A percentile compares a stretch with the other conserved stretches of the same genome.
These are phyloP conservation scores for Stephania japonica DNA, from an alignment of 164 flowering plant species.

Conservation along the genomic window DNA sequence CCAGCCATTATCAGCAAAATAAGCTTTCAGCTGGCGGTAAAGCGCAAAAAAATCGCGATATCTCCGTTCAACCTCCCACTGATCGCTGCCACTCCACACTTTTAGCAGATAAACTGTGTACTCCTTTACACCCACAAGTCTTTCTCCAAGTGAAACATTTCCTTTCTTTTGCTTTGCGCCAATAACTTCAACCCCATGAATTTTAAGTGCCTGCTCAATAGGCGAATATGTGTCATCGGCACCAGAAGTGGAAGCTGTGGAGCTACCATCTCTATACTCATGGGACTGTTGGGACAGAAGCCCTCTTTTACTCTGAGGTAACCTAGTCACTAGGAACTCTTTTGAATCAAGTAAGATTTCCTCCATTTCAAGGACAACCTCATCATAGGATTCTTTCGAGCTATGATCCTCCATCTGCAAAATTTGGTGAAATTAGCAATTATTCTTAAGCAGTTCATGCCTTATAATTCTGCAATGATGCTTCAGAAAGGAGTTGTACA, in stretches of 20 bases:
- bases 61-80: slow-evolving; percentile 90
- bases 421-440: slow-evolving; percentile 4
- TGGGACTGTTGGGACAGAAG: slow-evolving; percentile 31
- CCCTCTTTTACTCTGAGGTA: slow-evolving; percentile 25
- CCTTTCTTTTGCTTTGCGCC: slow-evolving; percentile 88
- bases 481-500: neutral
- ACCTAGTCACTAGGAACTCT: slow-evolving; percentile 45
- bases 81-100: slow-evolving; percentile 68
- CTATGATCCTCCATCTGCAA: slow-evolving; percentile 47
- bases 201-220: slow-evolving; percentile 28
- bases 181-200: slow-evolving; percentile 79
- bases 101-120: slow-evolving; percentile 73
- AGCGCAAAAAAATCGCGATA: slow-evolving; percentile 87
- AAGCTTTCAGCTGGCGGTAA: slow-evolving; percentile 53
- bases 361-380: slow-evolving; percentile 91
- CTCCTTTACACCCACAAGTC: slow-evolving; percentile 92
- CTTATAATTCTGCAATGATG: neutral
- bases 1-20: slow-evolving; percentile 56
- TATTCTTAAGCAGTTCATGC: neutral
- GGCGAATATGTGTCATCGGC: slow-evolving; percentile 29
- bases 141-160: slow-evolving; percentile 83
- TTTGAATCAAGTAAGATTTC: slow-evolving; percentile 71
- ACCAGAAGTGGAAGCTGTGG: slow-evolving; percentile 84
- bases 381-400: slow-evolving; percentile 54
- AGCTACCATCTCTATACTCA: slow-evolving; percentile 72